phyloP scores from a whole-genome alignment of 2,329 filamentous ascomycete genomes.

The Fusarium sp. region DNA sequence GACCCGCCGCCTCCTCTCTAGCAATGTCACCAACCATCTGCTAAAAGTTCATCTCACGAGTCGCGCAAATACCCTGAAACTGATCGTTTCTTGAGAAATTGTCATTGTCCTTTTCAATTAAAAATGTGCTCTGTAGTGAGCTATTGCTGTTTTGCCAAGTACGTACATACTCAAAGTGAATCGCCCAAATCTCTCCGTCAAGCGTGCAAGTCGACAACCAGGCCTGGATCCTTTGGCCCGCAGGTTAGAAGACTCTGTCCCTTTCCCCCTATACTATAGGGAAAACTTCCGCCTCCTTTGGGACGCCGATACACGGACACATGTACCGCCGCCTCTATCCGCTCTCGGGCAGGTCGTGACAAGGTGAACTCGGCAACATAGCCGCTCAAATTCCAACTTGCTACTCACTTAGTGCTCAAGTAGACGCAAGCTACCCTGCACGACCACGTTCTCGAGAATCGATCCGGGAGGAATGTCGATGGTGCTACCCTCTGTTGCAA shows the following conservation, averaged over 20 bases:
- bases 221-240: neutral
- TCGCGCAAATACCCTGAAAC: neutral
- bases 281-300: neutral
- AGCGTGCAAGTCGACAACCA: neutral
- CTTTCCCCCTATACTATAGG: slow-evolving; percentile 5
- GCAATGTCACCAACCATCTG: neutral
- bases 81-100: slow-evolving; percentile 30
- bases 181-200: slow-evolving; percentile 10
- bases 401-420: slow-evolving; percentile 65
- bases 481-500: slow-evolving; percentile 95
- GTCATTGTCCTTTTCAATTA: slow-evolving; percentile 32
- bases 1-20: neutral
- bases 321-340: slow-evolving; percentile 11
- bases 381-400: slow-evolving; percentile 6
- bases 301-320: neutral
- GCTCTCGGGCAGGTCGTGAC: slow-evolving; percentile 12
- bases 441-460: slow-evolving; percentile 97
- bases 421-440: slow-evolving; percentile 90
- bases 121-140: slow-evolving; percentile 31
- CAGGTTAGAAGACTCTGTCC: slow-evolving; percentile 3
- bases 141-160: slow-evolving; percentile 37
- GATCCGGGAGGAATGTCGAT: slow-evolving; percentile 98
- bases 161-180: slow-evolving; percentile 37
- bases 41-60: slow-evolving; percentile 14
- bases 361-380: slow-evolving; percentile 10